phyloP scores from a whole-genome alignment of 441 rosid species.

The Populus hybrid region DNA sequence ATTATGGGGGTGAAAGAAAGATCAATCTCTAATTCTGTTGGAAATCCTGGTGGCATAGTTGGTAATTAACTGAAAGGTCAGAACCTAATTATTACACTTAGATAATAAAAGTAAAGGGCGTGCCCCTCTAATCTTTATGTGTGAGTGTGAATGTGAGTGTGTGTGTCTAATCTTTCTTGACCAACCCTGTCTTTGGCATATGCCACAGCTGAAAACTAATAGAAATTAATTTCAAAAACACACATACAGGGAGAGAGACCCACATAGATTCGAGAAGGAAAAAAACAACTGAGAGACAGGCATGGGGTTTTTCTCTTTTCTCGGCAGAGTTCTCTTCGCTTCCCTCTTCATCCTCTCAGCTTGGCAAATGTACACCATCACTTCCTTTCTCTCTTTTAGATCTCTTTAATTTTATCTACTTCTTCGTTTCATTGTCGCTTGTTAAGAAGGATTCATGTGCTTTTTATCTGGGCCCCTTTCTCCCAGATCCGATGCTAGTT shows the following conservation, averaged over 20 bases:
- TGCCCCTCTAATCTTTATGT: background rate
- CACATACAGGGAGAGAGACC: background rate
- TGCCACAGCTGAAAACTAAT: background rate
- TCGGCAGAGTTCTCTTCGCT: conserved; percentile 48
- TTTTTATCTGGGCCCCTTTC: background rate
- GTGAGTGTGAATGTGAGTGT: too few species aligned
- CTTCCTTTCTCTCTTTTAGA: background rate
- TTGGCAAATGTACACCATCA: conserved; percentile 38
- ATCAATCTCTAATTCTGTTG: too few species aligned
- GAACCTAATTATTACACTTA: background rate
- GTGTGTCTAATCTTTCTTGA: background rate
- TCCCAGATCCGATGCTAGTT: background rate
- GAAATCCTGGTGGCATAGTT: background rate
- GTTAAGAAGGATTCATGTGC: background rate
- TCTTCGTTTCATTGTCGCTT: background rate
- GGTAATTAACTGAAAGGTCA: background rate
- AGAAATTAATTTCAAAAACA: background rate
- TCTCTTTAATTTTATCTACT: conserved; percentile 2
- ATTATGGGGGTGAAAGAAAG: too few species aligned
- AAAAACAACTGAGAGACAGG: background rate
- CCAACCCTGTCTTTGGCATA: background rate
- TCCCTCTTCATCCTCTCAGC: conserved; percentile 51
- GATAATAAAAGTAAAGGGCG: background rate
- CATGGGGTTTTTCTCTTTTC: conserved; percentile 45
- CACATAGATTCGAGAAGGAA: background rate